Evolutionary conservation across 495 filamentous ascomycete genomes (phyloP), one percentile per base, ranked within the genome.

Genomic region (Letharia columbiana): DNA sequence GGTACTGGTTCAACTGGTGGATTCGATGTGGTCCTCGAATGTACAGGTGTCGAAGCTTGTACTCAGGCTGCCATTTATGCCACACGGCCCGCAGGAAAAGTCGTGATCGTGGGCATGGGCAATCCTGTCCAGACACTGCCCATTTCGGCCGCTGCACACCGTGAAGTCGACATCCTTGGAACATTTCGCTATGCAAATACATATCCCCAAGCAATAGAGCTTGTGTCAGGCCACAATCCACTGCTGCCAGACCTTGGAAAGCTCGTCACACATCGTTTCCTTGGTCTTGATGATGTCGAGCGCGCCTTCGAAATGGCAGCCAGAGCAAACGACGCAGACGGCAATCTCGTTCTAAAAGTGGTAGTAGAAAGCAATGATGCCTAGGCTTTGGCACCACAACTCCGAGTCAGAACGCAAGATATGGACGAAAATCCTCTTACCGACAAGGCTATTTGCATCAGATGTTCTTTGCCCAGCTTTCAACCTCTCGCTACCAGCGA

Each of bases 41-140:
- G 92, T 74, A 96, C 92, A 0, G 92, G 92, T 56, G 91, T 93
- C 62, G 90, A 92, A 45, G 79, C 86, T 4, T 95, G 91, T 73
- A 86, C 94, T 69, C 91, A 96, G 74, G 89, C 91, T 1, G 85
- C 87, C 4, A 90, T 97, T 54, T 96, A 93, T 69, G 73, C 89
- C 11, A 87, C 90, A 17, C 80, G 83, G 11, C 81, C 92, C 0
- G 92, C 92, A 15, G 91, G 91, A 13, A 86, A 88, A 67, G 80
- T 96, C 47, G 85, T 96, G 69, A 87, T 96, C 77, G 87, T 97
- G 31, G 92, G 92, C 6, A 96, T 96, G 91, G 92, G 92, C n/a
- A 90, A 86, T 7, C 92, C 92, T 0, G 83, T 95, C 52, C 90
- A 94, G 78, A 95, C 90, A 0, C 78, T 96, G 9, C 91, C 91